Evolutionary conservation across 73 alveolate genomes (phyloP).

Genomic region (Paramecium tetraurelia): DNA sequence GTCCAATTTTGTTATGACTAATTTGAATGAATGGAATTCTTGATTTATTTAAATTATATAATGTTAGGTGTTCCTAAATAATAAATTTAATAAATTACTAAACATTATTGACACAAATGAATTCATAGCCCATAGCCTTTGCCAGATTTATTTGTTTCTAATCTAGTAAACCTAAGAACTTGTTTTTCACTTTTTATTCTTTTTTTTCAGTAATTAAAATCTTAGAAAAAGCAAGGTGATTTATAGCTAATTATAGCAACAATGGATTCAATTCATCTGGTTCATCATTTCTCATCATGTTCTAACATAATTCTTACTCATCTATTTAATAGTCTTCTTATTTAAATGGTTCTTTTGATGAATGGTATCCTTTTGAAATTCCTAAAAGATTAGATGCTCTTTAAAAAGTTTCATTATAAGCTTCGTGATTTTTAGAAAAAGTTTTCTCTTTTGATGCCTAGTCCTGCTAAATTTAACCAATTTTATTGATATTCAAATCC

Average conservation of each 20-base stretch:
- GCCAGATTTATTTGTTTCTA: not conserved
- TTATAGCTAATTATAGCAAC: not conserved
- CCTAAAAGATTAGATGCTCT: not conserved
- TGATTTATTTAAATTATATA: not conserved
- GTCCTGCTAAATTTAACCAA: not conserved
- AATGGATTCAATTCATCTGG: conserved; percentile 19
- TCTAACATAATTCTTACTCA: not conserved
- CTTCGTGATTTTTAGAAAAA: not conserved
- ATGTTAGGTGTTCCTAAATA: not conserved
- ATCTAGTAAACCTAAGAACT: not conserved
- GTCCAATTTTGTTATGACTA: not conserved
- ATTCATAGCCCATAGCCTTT: not conserved
- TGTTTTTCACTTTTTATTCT: not conserved
- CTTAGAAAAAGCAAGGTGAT: conserved; percentile 15
- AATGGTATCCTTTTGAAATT: not conserved
- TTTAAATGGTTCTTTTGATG: not conserved
- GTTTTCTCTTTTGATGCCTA: not conserved
- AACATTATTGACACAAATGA: not conserved
- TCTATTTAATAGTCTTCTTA: not conserved
- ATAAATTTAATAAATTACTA: not conserved
- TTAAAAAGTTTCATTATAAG: not conserved
- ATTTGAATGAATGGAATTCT: not conserved
- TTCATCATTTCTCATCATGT: not conserved
- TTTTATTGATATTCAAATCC: not conserved
- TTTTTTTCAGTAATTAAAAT: not conserved